These are phyloP conservation scores for Edaphochlamys debaryana DNA, from an alignment of 139 green algal species.

Conservation along the genomic window DNA sequence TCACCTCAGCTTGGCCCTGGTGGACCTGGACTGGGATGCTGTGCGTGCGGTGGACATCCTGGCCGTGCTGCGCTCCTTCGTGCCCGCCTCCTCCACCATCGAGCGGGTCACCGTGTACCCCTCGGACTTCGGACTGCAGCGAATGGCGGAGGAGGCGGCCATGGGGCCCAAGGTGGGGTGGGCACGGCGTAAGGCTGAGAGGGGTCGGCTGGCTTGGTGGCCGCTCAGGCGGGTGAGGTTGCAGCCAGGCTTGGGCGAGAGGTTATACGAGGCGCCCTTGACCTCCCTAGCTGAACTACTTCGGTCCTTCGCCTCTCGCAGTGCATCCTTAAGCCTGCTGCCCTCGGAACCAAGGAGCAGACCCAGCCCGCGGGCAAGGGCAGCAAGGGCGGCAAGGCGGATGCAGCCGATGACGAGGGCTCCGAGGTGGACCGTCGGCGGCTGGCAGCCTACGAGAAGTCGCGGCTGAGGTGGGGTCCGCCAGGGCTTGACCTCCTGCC, in stretches of 20 bases:
- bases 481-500: too few relatives aligned
- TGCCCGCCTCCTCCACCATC: conserved; percentile 49
- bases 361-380: not conserved
- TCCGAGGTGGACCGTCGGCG: conserved; percentile 68
- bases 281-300: too few relatives aligned
- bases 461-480: conserved; percentile 74
- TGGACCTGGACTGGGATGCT: conserved; percentile 94
- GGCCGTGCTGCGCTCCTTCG: conserved; percentile 85
- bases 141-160: conserved; percentile 87
- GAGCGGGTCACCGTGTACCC: conserved; percentile 89
- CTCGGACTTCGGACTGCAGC: conserved; percentile 91
- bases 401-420: conserved; percentile 43
- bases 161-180: conserved; percentile 75
- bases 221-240: not conserved
- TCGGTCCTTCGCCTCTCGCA: too few relatives aligned
- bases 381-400: conserved; percentile 10
- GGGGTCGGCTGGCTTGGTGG: not conserved
- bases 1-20: conserved; percentile 78
- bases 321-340: too few relatives aligned
- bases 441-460: conserved; percentile 87
- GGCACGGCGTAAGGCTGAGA: too few relatives aligned
- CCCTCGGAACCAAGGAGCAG: not conserved
- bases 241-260: too few relatives aligned
- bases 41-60: conserved; percentile 80
- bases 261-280: too few relatives aligned